Conservation (phyloP, 768 basidiomycete species). For the Termitomyces sp. region DNA sequence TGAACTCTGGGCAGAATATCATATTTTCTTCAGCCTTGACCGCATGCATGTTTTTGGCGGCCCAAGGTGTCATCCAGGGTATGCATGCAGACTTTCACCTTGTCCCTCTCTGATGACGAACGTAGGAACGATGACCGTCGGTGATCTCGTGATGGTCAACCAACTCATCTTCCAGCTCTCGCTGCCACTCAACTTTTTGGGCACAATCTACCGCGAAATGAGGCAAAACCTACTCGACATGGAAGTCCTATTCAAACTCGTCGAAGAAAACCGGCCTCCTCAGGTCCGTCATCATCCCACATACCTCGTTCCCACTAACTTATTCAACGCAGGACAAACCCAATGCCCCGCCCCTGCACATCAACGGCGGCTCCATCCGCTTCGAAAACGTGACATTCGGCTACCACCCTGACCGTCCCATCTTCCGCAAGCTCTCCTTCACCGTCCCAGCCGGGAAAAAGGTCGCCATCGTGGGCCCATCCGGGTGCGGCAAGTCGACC, state of each 20-base stretch:
- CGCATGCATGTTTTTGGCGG: conserved; percentile 92
- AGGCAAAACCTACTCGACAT: conserved; percentile 95
- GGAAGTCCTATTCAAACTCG: conserved; percentile 91
- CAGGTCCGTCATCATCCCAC: conserved; percentile 34
- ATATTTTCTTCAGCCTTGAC: conserved; percentile 95
- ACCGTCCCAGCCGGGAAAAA: conserved; percentile 94
- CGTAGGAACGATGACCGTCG: conserved; percentile 95
- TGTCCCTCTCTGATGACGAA: neutral
- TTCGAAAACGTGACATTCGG: conserved; percentile 92
- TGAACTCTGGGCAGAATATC: conserved; percentile 96
- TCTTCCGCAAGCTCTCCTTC: conserved; percentile 86
- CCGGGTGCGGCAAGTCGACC: conserved; percentile 96
- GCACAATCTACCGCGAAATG: conserved; percentile 95
- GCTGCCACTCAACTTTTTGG: conserved; percentile 93
- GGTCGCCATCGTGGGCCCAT: conserved; percentile 94
- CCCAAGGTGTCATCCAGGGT: conserved; percentile 93
- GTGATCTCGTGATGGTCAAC: conserved; percentile 99
- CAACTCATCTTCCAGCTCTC: conserved; percentile 97
- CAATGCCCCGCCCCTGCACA: conserved; percentile 56
- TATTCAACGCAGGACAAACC: conserved; percentile 53
- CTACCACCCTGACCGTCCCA: conserved; percentile 88
- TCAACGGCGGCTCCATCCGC: conserved; percentile 82
- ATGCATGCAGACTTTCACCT: conserved; percentile 13
- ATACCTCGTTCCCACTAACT: neutral
- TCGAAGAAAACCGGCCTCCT: conserved; percentile 70